Evolutionary conservation across 495 filamentous ascomycete species (phyloP).

Genomic region (Cetradonia linearis): DNA sequence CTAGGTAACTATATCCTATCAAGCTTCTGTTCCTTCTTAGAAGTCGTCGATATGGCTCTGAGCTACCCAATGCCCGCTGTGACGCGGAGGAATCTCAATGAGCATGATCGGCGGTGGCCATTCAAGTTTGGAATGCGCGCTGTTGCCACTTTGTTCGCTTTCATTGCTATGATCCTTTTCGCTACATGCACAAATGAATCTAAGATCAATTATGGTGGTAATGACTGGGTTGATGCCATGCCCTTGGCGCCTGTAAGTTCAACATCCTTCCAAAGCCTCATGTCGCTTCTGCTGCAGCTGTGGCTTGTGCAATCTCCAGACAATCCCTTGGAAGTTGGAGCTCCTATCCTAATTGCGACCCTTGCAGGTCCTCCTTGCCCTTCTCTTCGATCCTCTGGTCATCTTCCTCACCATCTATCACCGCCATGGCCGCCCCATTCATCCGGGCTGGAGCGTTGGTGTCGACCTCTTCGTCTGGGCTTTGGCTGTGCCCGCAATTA

Average conservation of each 20-base stretch:
- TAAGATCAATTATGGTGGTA: slow-evolving; percentile 18
- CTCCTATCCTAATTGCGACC: not conserved
- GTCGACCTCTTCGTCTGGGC: slow-evolving; percentile 24
- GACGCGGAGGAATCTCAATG: slow-evolving; percentile 14
- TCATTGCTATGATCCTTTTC: slow-evolving; percentile 24
- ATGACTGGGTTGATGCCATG: slow-evolving; percentile 25
- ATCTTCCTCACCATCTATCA: slow-evolving; percentile 19
- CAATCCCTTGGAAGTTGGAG: not conserved
- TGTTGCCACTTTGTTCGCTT: slow-evolving; percentile 22
- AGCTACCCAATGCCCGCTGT: slow-evolving; percentile 14
- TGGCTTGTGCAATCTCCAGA: not conserved
- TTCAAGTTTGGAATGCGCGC: slow-evolving; percentile 22
- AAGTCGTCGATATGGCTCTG: slow-evolving; percentile 5
- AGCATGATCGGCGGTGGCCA: slow-evolving; percentile 22
- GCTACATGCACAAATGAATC: slow-evolving; percentile 18
- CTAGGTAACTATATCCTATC: not conserved
- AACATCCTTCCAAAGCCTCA: not conserved
- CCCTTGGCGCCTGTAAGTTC: slow-evolving; percentile 23
- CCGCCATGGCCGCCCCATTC: slow-evolving; percentile 19
- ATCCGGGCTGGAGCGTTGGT: slow-evolving; percentile 23
- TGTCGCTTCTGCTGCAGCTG: not conserved
- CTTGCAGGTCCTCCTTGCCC: slow-evolving; percentile 23
- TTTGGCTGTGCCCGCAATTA: slow-evolving; percentile 21
- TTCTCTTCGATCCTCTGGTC: slow-evolving; percentile 23
- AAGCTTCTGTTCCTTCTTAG: not conserved